Evolutionary conservation across 2,329 filamentous ascomycete species (phyloP).

Genomic region (Cadophora luteo-olivacea): DNA sequence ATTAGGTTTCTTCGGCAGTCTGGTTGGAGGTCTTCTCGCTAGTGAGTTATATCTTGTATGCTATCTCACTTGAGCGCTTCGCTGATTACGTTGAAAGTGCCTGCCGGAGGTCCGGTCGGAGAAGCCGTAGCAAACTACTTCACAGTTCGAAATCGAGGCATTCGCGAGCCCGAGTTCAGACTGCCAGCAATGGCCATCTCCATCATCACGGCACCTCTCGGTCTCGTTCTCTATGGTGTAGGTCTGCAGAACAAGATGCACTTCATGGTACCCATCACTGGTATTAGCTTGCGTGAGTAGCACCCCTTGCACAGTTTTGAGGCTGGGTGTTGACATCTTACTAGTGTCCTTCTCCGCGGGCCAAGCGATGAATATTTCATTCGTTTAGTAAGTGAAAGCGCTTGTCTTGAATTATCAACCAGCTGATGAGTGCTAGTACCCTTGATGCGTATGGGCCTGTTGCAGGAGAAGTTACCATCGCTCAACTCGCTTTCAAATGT

Average conservation of each 20-base stretch:
- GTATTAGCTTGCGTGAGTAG: slow-evolving; percentile 25
- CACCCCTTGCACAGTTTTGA: not conserved
- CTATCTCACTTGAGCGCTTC: not conserved
- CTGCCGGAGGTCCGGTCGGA: slow-evolving; percentile 52
- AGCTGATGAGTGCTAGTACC: slow-evolving; percentile 7
- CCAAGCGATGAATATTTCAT: slow-evolving; percentile 34
- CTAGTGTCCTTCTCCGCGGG: slow-evolving; percentile 31
- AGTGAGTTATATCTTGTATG: slow-evolving; percentile 31
- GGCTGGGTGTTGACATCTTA: not conserved
- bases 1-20: slow-evolving; percentile 56
- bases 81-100: slow-evolving; percentile 40
- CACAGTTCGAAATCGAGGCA: slow-evolving; percentile 31
- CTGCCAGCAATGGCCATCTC: slow-evolving; percentile 43
- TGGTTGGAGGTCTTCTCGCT: slow-evolving; percentile 56
- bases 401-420: not conserved
- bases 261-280: slow-evolving; percentile 32
- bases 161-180: slow-evolving; percentile 41
- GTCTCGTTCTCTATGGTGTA: slow-evolving; percentile 46
- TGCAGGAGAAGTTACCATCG: slow-evolving; percentile 31
- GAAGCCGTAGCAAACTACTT: slow-evolving; percentile 43
- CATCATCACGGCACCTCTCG: slow-evolving; percentile 41
- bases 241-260: slow-evolving; percentile 40
- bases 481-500: slow-evolving; percentile 33
- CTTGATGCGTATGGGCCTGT: slow-evolving; percentile 34
- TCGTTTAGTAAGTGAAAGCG: slow-evolving; percentile 27